Conservation (phyloP, 2,329 filamentous ascomycete species). For the Neofusicoccum cordaticola region DNA sequence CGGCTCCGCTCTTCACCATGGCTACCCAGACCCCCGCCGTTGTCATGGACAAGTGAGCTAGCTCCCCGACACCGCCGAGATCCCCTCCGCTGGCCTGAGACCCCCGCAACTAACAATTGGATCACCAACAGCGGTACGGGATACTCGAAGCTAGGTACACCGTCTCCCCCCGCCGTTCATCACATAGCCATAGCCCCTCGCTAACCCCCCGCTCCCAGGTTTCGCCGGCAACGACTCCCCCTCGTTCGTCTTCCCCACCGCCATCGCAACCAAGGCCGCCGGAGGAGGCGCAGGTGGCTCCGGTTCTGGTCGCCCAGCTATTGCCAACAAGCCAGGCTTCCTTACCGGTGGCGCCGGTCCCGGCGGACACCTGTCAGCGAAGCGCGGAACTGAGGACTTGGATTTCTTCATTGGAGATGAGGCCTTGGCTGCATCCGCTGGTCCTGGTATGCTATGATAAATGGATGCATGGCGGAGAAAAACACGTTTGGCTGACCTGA, state of each 20-base stretch:
- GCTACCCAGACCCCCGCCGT: conserved; percentile 98
- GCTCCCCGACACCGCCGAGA: conserved; percentile 17
- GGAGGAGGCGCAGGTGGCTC: conserved; percentile 68
- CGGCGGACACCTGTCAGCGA: conserved; percentile 77
- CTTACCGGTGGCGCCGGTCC: conserved; percentile 86
- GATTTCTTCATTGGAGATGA: conserved; percentile 99
- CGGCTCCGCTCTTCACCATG: conserved; percentile 57
- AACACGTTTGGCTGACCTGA: background rate
- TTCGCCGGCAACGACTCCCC: conserved; percentile 99
- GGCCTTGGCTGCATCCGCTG: conserved; percentile 76
- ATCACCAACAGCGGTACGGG: conserved; percentile 78
- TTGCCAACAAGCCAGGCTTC: conserved; percentile 94
- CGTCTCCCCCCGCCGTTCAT: background rate
- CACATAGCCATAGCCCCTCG: conserved; percentile 21
- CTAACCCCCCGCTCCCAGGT: conserved; percentile 56
- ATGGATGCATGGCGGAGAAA: background rate
- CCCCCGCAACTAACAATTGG: conserved; percentile 37
- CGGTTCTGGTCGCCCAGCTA: conserved; percentile 82
- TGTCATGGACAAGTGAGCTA: conserved; percentile 98
- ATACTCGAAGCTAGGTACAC: conserved; percentile 94
- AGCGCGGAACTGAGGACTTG: conserved; percentile 94
- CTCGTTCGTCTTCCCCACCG: conserved; percentile 98
- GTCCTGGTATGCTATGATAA: conserved; percentile 62
- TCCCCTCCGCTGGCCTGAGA: conserved; percentile 12
- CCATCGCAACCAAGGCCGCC: conserved; percentile 89